Percentiles rank a stretch among this genome's conserved stretches.
phyloP scores from a whole-genome alignment of 2,329 filamentous ascomycete species.

The Pestalotiopsis sp. region DNA sequence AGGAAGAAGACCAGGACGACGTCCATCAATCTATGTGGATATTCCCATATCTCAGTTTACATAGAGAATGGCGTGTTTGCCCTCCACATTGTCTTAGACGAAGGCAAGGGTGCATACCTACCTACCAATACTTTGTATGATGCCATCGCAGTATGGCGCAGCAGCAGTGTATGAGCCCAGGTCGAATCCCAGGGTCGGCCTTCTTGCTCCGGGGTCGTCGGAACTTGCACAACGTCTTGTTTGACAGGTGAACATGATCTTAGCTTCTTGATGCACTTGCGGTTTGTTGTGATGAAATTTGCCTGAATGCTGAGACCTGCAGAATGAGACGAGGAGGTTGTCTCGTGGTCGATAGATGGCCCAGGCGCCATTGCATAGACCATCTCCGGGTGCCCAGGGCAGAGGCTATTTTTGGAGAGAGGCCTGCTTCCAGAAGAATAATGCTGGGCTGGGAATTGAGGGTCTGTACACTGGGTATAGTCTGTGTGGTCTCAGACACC shows the following conservation, averaged over 20 bases:
- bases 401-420: not conserved
- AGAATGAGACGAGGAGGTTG: not conserved
- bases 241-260: not conserved
- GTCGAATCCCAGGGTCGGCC: no score
- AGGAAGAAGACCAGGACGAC: conserved; percentile 9
- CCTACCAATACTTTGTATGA: not conserved
- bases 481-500: not conserved
- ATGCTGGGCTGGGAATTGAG: not conserved
- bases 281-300: not conserved
- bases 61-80: not conserved
- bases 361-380: not conserved
- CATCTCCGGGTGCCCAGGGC: not conserved
- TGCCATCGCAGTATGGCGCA: not conserved
- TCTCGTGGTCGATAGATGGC: not conserved
- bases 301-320: not conserved
- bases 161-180: not conserved
- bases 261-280: not conserved
- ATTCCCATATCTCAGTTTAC: not conserved
- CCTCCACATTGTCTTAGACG: not conserved
- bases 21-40: not conserved
- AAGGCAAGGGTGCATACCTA: no score
- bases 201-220: not conserved
- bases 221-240: not conserved
- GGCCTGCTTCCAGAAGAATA: not conserved
- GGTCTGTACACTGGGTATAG: not conserved